Base-by-base conservation (phyloP, 805 yeast species). In the Candida wancherniae region DNA sequence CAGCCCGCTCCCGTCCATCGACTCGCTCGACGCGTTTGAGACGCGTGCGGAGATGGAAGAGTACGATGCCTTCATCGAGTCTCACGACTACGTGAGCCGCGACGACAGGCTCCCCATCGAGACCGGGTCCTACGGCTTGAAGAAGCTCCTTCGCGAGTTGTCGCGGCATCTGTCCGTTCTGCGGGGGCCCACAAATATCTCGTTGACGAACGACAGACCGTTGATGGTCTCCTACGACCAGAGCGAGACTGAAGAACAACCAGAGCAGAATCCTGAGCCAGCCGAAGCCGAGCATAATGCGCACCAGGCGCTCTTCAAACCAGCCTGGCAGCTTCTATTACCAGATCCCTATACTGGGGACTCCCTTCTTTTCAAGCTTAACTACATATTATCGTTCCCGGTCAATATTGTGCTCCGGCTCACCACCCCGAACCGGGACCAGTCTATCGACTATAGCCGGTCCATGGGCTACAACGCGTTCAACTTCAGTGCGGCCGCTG, bases 61-160 rank as follows among this genome's bases (percentile, higher is more conserved):
- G 31, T 40, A 35, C 7, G 44, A 36, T 7, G 34, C 33, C 2
- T 42, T 34, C 19, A 22, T 44, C 15, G 34, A 23, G 15, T 22
- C 39, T 2, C 40, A 39, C 21, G 43, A 41, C 0, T 39, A 33
- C 24, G 30, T 19, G 19, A 27, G 32, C 3, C 24, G 31, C 11
- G 43, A 38, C 14, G 39, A 36, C 12, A 24, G 40, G 15, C 39
- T 31, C 3, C 45, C 49, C 2, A 37, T 41, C 4, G 41, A 31
- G 18, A 37, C 52, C 0, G 63, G 61, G n/a, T 45, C 60, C 3
- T 59, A 50, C 37, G 67, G 65, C 3, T 36, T 64, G 12, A 53
- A 49, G 22, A 42, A 52, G 11, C 48, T 64, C 13, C 42, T 64
- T 16, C 50, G 47, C 25, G 65, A 61, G 28, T 50, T 64, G 25